Evolutionary conservation across 1,284 basidiomycete genomes (phyloP).

Genomic region (Tylopilus sp.): DNA sequence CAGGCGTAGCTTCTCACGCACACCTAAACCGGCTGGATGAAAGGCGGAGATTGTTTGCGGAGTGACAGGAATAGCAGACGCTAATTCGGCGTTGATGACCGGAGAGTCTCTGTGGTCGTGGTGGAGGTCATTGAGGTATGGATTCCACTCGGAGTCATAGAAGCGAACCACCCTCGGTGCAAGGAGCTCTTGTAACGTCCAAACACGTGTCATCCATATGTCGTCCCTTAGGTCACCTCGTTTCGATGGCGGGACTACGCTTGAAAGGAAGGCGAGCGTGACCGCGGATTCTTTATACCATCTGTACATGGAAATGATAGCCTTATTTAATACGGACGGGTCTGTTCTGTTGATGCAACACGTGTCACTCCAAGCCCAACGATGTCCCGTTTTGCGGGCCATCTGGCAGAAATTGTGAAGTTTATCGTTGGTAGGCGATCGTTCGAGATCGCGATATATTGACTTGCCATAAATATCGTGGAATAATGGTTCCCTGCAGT

Average conservation of each 20-base stretch:
- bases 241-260: background rate
- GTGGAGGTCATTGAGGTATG: slow-evolving; percentile 6
- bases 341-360: slow-evolving; percentile 9
- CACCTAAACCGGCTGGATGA: slow-evolving; percentile 12
- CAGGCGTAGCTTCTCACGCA: slow-evolving; percentile 21
- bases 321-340: background rate
- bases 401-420: slow-evolving; percentile 7
- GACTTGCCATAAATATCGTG: slow-evolving; percentile 10
- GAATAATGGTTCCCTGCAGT: slow-evolving; percentile 9
- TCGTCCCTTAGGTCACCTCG: background rate
- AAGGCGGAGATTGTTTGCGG: slow-evolving; percentile 15
- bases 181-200: slow-evolving; percentile 18
- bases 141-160: slow-evolving; percentile 13
- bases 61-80: background rate
- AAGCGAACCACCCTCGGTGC: slow-evolving; percentile 10
- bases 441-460: slow-evolving; percentile 10
- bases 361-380: slow-evolving; percentile 12
- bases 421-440: slow-evolving; percentile 4
- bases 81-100: slow-evolving; percentile 2
- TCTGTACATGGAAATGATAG: slow-evolving; percentile 15
- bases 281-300: slow-evolving; percentile 15
- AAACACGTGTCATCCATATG: slow-evolving; percentile 9
- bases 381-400: background rate
- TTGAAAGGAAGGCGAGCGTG: slow-evolving; percentile 9
- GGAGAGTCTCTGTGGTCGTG: slow-evolving; percentile 10